Evolutionary conservation across 2,329 filamentous ascomycete genomes (phyloP).

Genomic region (Trichoderma sp.): DNA sequence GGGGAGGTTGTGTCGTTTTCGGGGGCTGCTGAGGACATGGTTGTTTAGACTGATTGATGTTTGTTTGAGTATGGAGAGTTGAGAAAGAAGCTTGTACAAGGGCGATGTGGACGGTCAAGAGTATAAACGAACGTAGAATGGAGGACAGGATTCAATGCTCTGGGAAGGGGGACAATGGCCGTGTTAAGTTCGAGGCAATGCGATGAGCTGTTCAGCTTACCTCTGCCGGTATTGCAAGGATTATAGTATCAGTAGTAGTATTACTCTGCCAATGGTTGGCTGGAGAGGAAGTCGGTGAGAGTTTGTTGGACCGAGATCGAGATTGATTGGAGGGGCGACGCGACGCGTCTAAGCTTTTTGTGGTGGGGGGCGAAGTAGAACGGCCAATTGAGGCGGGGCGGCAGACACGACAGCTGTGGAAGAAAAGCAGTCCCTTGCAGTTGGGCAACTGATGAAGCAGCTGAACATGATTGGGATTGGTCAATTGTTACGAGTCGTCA

Average conservation of each 20-base stretch:
- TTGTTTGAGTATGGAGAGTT: no score
- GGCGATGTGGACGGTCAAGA: constrained; percentile 16
- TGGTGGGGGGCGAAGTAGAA: constrained; percentile 22
- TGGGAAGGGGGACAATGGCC: not conserved
- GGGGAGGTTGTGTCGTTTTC: constrained; percentile 68
- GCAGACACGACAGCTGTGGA: constrained; percentile 33
- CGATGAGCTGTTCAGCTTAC: not conserved
- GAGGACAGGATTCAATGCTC: no score
- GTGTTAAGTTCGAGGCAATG: not conserved
- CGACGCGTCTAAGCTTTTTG: constrained; percentile 33
- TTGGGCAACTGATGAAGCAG: not conserved
- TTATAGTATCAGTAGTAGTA: not conserved
- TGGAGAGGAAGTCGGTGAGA: constrained; percentile 25
- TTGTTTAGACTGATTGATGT: no score
- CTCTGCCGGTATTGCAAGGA: not conserved
- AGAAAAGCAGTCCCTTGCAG: constrained; percentile 10
- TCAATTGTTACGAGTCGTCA: not conserved
- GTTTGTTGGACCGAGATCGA: not conserved
- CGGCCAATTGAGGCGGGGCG: constrained; percentile 35
- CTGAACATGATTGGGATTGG: not conserved
- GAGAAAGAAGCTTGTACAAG: no score
- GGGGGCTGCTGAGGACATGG: constrained; percentile 34
- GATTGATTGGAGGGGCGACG: constrained; percentile 32
- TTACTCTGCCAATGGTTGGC: not conserved
- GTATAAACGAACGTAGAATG: no score